Conservation (phyloP, 805 yeast genomes). For the Yarrowia osloensis region DNA sequence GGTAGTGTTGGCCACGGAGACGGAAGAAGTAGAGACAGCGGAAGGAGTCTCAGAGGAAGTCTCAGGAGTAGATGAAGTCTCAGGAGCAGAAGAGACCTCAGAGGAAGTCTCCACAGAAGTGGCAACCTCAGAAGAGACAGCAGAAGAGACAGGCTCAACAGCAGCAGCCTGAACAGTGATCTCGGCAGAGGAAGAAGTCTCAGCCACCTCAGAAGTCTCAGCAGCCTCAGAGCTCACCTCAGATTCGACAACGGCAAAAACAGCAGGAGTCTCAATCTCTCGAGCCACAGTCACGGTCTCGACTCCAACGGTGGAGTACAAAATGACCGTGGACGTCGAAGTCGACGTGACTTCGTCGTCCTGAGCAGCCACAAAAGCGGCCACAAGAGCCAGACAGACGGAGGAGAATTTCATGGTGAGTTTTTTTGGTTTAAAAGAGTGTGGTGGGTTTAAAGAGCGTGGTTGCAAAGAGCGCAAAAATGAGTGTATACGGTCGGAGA, state of each 20-base stretch:
- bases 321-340: conserved; percentile 1
- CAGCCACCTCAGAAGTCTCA: conserved; percentile 10
- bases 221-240: too few species aligned
- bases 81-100: background rate
- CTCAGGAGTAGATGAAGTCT: background rate
- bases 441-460: background rate
- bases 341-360: conserved; percentile 25
- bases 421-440: background rate
- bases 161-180: too few species aligned
- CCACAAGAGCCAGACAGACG: background rate
- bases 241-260: background rate
- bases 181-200: background rate
- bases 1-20: background rate
- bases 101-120: background rate
- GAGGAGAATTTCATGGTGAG: conserved; percentile 2
- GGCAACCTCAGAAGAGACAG: conserved; percentile 16
- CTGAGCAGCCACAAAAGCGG: conserved; percentile 6
- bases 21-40: conserved; percentile 1
- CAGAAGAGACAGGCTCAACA: background rate
- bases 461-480: background rate
- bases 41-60: background rate
- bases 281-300: conserved; percentile 31
- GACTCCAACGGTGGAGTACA: background rate
- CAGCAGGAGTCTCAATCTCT: conserved; percentile 6
- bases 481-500: background rate